Conservation (phyloP, 371 early-diverging fungal species). For the Mortierella sp. region DNA sequence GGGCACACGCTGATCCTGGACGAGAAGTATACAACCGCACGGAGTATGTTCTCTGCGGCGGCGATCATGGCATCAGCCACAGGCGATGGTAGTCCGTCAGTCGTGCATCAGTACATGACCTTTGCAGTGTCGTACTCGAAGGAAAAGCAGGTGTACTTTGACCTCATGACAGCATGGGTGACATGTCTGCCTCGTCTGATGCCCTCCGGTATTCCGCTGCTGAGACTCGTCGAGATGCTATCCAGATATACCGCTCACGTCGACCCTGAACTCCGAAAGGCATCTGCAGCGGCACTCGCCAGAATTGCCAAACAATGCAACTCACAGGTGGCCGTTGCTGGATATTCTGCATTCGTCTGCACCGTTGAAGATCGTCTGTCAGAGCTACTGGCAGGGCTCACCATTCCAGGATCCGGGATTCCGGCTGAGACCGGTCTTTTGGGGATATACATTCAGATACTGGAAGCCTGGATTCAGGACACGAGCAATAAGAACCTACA, state of each 20-base stretch:
- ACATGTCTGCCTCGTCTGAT: conserved; percentile 81
- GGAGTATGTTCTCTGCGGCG: conserved; percentile 53
- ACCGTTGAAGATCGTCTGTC: conserved; percentile 70
- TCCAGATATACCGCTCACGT: conserved; percentile 83
- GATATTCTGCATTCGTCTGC: conserved; percentile 67
- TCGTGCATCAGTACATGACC: conserved; percentile 70
- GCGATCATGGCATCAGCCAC: conserved; percentile 49
- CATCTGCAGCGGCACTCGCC: conserved; percentile 72
- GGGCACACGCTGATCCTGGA: conserved; percentile 47
- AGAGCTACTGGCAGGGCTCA: conserved; percentile 61
- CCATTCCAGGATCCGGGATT: conserved; percentile 24
- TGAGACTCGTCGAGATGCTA: conserved; percentile 80
- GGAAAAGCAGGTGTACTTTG: conserved; percentile 77
- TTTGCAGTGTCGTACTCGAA: conserved; percentile 70
- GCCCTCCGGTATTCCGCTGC: conserved; percentile 73
- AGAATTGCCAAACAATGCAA: conserved; percentile 77
- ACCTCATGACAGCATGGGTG: conserved; percentile 72
- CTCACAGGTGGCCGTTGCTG: conserved; percentile 66
- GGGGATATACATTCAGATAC: conserved; percentile 57
- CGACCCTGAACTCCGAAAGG: conserved; percentile 81
- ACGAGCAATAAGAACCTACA: conserved; percentile 44
- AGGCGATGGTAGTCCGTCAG: conserved; percentile 37
- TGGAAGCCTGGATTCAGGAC: conserved; percentile 62
- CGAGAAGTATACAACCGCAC: conserved; percentile 50
- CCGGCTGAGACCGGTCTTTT: conserved; percentile 47